Percentiles rank a stretch among this genome's conserved stretches.
Evolutionary conservation across 257 asterid genomes (phyloP).

Genomic region (Ligustrum vulgare): DNA sequence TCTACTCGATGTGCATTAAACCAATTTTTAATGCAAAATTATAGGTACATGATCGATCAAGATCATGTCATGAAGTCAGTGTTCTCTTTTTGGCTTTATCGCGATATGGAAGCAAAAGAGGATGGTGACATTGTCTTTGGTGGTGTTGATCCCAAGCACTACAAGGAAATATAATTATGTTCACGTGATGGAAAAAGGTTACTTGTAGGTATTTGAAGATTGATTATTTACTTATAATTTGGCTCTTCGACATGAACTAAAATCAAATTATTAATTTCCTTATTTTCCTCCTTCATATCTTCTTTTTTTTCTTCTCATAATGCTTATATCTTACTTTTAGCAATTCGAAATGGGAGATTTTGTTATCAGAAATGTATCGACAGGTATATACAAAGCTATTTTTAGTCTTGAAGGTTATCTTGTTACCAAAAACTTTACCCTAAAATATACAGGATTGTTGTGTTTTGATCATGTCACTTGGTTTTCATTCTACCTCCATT

Average conservation of each 20-base stretch:
- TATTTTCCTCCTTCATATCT: background rate
- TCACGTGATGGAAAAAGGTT: slow-evolving; percentile 76
- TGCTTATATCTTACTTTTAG: slow-evolving; percentile 5
- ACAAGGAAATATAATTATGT: slow-evolving; percentile 67
- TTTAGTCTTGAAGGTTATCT: background rate
- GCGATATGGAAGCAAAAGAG: slow-evolving; percentile 60
- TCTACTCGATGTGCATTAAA: background rate
- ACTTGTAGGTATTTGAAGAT: slow-evolving; percentile 73
- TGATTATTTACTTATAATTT: background rate
- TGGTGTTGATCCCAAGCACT: slow-evolving; percentile 76
- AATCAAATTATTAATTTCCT: background rate
- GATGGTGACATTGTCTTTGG: slow-evolving; percentile 93
- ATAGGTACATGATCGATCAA: slow-evolving; percentile 85
- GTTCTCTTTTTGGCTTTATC: slow-evolving; percentile 87
- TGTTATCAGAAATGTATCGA: slow-evolving; percentile 67
- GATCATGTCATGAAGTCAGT: slow-evolving; percentile 68
- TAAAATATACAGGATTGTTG: background rate
- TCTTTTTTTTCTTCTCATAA: slow-evolving; percentile 14
- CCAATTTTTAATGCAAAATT: slow-evolving; percentile 15
- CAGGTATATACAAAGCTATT: slow-evolving; percentile 49
- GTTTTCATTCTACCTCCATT: slow-evolving; percentile 37
- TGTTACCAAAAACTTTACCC: background rate
- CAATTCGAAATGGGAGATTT: slow-evolving; percentile 82
- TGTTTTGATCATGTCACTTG: background rate
- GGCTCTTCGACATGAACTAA: background rate